A percentile compares a stretch with the other conserved stretches of the same genome.
Evolutionary conservation across 495 filamentous ascomycete genomes (phyloP).

Genomic region (Bacidia gigantensis): DNA sequence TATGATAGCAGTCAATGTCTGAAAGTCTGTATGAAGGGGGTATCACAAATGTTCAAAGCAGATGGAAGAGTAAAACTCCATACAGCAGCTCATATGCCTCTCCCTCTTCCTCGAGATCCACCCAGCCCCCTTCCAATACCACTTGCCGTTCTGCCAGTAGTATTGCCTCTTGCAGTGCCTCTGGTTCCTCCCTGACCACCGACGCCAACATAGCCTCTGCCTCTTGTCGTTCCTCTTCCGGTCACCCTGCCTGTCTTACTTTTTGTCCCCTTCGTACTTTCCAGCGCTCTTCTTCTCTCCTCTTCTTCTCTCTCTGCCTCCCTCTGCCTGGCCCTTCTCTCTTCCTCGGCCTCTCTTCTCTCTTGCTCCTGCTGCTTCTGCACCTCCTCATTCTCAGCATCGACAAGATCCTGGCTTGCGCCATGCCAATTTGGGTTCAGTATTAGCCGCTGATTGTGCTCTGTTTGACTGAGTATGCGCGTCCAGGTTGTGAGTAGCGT

Average conservation of each 20-base stretch:
- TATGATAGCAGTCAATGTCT: too few species aligned
- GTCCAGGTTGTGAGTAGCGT: constrained; percentile 94
- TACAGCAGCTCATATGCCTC: too few species aligned
- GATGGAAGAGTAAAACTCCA: too few species aligned
- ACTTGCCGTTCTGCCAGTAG: constrained; percentile 34
- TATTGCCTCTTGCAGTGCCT: constrained; percentile 27
- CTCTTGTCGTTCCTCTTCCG: constrained; percentile 29
- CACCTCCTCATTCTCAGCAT: constrained; percentile 64
- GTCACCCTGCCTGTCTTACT: constrained; percentile 32
- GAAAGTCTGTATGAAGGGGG: too few species aligned
- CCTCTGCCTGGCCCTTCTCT: constrained; percentile 59
- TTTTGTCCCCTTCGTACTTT: constrained; percentile 30
- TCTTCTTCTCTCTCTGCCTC: constrained; percentile 59
- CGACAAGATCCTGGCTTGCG: constrained; percentile 65
- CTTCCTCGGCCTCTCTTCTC: constrained; percentile 58
- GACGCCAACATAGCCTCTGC: constrained; percentile 30
- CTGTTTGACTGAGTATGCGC: constrained; percentile 86
- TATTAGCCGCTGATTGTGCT: constrained; percentile 89
- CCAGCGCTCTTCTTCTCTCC: constrained; percentile 37
- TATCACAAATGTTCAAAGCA: background rate
- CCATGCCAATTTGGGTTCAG: constrained; percentile 84
- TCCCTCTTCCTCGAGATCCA: constrained; percentile 30
- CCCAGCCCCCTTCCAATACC: constrained; percentile 35
- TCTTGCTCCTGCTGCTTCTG: constrained; percentile 60
- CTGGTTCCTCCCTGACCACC: constrained; percentile 29